A percentile compares a stretch with the other conserved stretches of the same genome.
Conservation (phyloP, 441 rosid species). For the Monsonia emarginata region DNA sequence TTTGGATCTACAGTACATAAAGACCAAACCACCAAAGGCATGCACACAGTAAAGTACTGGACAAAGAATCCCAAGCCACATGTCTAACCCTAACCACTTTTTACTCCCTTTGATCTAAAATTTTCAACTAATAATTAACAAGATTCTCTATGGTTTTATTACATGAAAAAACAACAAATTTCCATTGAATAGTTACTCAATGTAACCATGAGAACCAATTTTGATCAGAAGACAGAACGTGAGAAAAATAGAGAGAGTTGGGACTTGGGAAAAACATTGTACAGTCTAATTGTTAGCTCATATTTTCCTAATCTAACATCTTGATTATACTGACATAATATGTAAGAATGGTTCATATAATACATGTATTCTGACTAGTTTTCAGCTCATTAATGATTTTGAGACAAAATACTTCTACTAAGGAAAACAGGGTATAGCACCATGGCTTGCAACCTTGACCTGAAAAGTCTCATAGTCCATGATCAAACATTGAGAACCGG, state of each 20-base stretch:
- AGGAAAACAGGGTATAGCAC: background rate
- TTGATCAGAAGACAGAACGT: background rate
- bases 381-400: background rate
- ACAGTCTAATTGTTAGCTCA: background rate
- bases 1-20: background rate
- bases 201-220: constrained; percentile 1
- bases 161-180: background rate
- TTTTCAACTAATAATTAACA: too few species aligned
- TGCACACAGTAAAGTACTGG: background rate
- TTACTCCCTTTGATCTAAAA: background rate
- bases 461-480: background rate
- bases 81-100: background rate
- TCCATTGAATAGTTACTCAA: background rate
- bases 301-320: background rate
- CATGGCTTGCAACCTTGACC: background rate
- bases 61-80: background rate
- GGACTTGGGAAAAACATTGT: too few species aligned
- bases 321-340: background rate
- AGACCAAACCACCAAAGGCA: background rate
- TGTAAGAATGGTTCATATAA: background rate
- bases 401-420: background rate
- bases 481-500: background rate
- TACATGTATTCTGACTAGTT: background rate
- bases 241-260: background rate
- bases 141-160: background rate